phyloP scores from a whole-genome alignment of 805 yeast genomes.

The Yamadazyma phyllophila region DNA sequence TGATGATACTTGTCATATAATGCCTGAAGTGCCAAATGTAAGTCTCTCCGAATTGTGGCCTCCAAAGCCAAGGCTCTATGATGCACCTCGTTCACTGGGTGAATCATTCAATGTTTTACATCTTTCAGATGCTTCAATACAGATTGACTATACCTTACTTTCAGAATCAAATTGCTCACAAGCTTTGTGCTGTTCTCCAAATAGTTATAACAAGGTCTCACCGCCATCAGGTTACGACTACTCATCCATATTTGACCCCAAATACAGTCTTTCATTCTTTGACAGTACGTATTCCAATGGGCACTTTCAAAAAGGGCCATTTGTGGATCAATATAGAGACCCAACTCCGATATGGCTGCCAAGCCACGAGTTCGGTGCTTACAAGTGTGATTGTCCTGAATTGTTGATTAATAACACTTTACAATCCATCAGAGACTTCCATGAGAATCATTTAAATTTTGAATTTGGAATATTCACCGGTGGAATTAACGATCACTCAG shows the following conservation, averaged over 20 bases:
- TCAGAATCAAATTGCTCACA: constrained; percentile 55
- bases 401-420: constrained; percentile 57
- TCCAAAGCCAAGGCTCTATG: constrained; percentile 23
- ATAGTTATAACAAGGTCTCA: constrained; percentile 34
- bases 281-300: constrained; percentile 26
- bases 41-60: constrained; percentile 33
- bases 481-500: constrained; percentile 65
- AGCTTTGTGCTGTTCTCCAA: constrained; percentile 60
- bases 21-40: constrained; percentile 47
- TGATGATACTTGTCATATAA: constrained; percentile 48
- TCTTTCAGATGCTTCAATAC: constrained; percentile 61
- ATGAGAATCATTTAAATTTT: constrained; percentile 32
- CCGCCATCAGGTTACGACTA: constrained; percentile 20
- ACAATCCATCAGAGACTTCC: constrained; percentile 22
- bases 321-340: constrained; percentile 12
- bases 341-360: constrained; percentile 32
- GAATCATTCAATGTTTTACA: constrained; percentile 59
- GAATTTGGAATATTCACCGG: constrained; percentile 72
- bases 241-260: constrained; percentile 25
- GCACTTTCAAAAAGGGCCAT: constrained; percentile 30
- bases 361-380: constrained; percentile 61
- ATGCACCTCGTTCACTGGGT: constrained; percentile 21
- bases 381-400: constrained; percentile 66
- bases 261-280: constrained; percentile 17
- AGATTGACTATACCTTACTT: constrained; percentile 50